phyloP scores from a whole-genome alignment of 2,329 filamentous ascomycete species.

The Epichloe aotearoae region DNA sequence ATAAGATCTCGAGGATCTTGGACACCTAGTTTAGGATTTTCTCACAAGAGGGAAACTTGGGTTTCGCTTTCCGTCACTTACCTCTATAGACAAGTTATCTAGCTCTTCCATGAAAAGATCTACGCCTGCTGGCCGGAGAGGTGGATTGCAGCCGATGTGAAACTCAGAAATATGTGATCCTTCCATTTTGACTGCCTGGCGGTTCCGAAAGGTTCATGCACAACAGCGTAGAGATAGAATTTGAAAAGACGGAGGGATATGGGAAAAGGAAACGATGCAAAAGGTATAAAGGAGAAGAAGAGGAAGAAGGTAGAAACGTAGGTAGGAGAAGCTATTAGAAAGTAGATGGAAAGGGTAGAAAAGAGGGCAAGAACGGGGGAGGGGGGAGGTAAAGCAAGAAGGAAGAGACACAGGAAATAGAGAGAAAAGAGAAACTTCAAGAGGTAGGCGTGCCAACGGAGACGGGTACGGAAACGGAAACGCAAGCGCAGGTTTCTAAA shows the following conservation, averaged over 20 bases:
- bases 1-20: slow-evolving; percentile 19
- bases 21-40: not conserved
- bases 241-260: too few species aligned
- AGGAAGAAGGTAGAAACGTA: not conserved
- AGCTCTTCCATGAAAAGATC: slow-evolving; percentile 11
- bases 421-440: too few species aligned
- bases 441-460: too few species aligned
- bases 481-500: too few species aligned
- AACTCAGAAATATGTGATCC: slow-evolving; percentile 13
- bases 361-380: not conserved
- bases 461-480: too few species aligned
- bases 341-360: not conserved
- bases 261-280: too few species aligned
- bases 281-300: not conserved
- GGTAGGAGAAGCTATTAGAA: not conserved
- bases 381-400: not conserved
- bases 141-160: slow-evolving; percentile 22
- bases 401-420: too few species aligned
- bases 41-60: not conserved
- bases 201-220: not conserved
- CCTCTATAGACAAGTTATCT: not conserved
- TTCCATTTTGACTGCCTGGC: not conserved
- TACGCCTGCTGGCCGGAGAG: slow-evolving; percentile 19
- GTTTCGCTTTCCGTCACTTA: not conserved
- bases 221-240: too few species aligned